A percentile compares a stretch with the other conserved stretches of the same genome.
phyloP scores from a whole-genome alignment of 768 basidiomycete genomes.

The Daedaleopsis nitida region DNA sequence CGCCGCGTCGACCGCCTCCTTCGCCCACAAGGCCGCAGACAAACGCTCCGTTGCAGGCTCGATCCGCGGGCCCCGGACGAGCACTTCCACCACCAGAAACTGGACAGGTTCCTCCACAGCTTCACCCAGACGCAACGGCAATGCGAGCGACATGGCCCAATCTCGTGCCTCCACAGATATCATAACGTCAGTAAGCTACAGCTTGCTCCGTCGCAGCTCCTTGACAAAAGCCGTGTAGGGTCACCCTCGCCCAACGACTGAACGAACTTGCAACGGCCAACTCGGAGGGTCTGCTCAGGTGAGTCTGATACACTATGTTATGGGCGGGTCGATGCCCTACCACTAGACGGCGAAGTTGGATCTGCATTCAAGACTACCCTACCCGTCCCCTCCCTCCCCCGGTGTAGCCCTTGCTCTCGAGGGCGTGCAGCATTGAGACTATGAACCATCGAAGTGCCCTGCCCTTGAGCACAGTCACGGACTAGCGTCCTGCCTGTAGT shows the following conservation, averaged over 20 bases:
- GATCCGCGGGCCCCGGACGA: conserved; percentile 13
- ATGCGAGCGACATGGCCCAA: conserved; percentile 19
- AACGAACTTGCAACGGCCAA: conserved; percentile 82
- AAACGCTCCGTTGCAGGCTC: conserved; percentile 24
- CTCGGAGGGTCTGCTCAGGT: conserved; percentile 69
- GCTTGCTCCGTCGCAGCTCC: conserved; percentile 21
- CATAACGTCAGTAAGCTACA: conserved; percentile 33
- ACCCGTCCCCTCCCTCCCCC: no score
- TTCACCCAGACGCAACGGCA: conserved; percentile 14
- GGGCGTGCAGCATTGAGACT: no score
- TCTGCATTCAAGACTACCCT: no score
- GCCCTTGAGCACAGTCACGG: no score
- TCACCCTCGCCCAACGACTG: conserved; percentile 77
- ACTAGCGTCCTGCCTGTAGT: neutral
- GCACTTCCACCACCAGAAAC: conserved; percentile 22
- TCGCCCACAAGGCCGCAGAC: conserved; percentile 22
- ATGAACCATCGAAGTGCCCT: no score
- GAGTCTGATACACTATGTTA: no score
- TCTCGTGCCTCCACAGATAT: conserved; percentile 32
- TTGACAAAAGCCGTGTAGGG: conserved; percentile 41
- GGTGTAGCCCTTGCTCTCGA: no score
- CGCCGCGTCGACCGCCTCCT: conserved; percentile 19
- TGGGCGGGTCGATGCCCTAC: no score
- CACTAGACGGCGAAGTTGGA: no score
- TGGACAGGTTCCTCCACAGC: conserved; percentile 16